These are phyloP conservation scores for Aspergillus ruber DNA, from an alignment of 2,329 filamentous ascomycete genomes.

Conservation along the genomic window DNA sequence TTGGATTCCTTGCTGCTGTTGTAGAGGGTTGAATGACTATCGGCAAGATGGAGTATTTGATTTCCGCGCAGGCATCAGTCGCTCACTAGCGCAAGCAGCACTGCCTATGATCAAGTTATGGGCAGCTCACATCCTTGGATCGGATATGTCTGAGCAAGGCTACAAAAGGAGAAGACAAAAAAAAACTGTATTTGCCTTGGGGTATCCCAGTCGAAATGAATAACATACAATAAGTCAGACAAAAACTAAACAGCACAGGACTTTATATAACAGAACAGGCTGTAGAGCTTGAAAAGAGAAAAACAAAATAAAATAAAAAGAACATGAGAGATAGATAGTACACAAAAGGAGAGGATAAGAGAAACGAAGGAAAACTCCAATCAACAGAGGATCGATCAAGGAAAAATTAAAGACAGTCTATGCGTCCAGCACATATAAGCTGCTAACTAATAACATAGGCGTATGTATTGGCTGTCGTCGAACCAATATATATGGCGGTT, in stretches of 20 bases:
- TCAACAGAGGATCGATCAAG: slow-evolving; percentile 6
- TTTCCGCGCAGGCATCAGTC: too few species aligned
- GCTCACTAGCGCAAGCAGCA: too few species aligned
- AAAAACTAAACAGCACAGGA: slow-evolving; percentile 7
- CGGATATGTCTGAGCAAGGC: neutral
- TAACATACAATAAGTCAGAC: slow-evolving; percentile 7
- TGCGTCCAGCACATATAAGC: slow-evolving; percentile 18
- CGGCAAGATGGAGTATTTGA: too few species aligned
- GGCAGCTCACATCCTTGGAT: neutral
- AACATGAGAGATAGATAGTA: neutral
- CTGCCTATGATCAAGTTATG: neutral
- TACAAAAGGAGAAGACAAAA: slow-evolving; percentile 1
- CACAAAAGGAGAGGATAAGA: slow-evolving; percentile 10
- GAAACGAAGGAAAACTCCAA: slow-evolving; percentile 9
- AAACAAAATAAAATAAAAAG: neutral
- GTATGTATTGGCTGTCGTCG: neutral
- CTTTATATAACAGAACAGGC: neutral
- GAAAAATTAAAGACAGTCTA: slow-evolving; percentile 6
- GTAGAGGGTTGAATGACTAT: too few species aligned
- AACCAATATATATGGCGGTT: neutral
- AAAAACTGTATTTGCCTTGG: slow-evolving; percentile 16
- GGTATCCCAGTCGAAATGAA: slow-evolving; percentile 20
- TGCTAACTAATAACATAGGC: slow-evolving; percentile 4
- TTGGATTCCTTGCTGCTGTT: too few species aligned
- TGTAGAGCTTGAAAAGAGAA: neutral